Evolutionary conservation across 139 green algal genomes (phyloP), one percentile per base, ranked within the genome.

Genomic region (Closterium sp.): DNA sequence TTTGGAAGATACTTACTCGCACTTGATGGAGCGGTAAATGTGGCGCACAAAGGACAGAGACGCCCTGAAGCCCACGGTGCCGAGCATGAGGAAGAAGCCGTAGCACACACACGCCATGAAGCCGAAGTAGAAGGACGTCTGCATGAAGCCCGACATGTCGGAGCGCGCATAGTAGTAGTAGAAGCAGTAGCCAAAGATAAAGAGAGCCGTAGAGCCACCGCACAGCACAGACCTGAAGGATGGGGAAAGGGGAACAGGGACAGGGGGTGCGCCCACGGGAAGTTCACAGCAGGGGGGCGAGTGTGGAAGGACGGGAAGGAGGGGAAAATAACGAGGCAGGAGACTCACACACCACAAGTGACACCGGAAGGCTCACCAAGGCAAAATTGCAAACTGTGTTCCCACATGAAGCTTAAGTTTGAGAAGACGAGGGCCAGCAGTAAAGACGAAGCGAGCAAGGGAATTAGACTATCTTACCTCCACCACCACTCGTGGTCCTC

Each of bases 121-220:
- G 31, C 92, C 93, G 43, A 95, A 96, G 89, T 95, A 95, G 90
- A 94, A 96, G 87, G 36, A 92, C n/a, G 91, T 95, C 94, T 96
- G 95, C 89, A 96, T 95, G 91, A 96, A 94, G 43, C 92, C 95
- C 31, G 19, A 93, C 94, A 96, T 96, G 90, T 96, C 94, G 6
- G 93, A 96, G 21, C 97, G 95, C 7, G 95, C 95, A 10, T 96
- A 96, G 95, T 98, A 99, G 92, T 99, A 99, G 96, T 99, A 99
- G 94, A 99, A 98, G 94, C 96, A 98, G 96, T 99, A 99, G 12
- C 92, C 97, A 93, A 97, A 98, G 35, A 99, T 95, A 93, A 99
- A 99, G 32, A 99, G 66, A 12, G 96, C 96, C 10, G 98, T 99
- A 85, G 96, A 98, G 84, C 98, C 98, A n/a, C 98, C 98, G 95